Base-by-base conservation (phyloP, 73 alveolate species). In the Paramecium bursaria region DNA sequence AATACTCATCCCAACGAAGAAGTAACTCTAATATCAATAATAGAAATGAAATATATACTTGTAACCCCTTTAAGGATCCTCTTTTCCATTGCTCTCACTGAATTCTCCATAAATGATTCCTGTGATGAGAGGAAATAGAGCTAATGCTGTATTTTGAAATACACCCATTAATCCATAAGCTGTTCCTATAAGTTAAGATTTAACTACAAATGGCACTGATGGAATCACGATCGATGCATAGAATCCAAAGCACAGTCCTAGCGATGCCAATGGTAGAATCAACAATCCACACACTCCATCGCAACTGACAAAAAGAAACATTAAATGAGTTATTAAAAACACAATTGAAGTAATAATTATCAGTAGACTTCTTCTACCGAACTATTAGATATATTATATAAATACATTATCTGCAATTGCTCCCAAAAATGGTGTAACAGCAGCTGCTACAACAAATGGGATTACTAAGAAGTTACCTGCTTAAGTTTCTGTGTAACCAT, bases 201-300 rank as follows among this genome's bases (percentile, higher is more conserved):
- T 67, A 0, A 67, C 82, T 15, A 67, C 82, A 21, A 67, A 14
- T 6, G 82, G 82, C 15, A 67, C 44, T 1, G 82, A 67, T 13
- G 82, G 82, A 31, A 67, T 67, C 2, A 67, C 44, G 6, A 67
- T 67, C 2, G 82, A 53, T 35, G 82, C 33, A 67, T 67, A 67
- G 44, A 31, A 42, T 13, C 60, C 33, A 23, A 25, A 67, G 21
- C 82, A 67, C 21, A 67, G 33, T 21, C 82, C 82, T n/a, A 67
- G 60, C 1, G 82, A 67, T 3, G 44, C 6, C 14, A 67, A 67
- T 3, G 82, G 82, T 7, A 67, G 44, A 0, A 57, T 57, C 15
- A 57, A 33, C 10, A 33, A 42, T 35, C 82, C 82, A 39, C 82
- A 67, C 5, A 57, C 82, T 67, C 33, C 82, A 67, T 67, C 82